Base-by-base conservation (phyloP, 495 filamentous ascomycete genomes). In the Venustampulla echinocandica region DNA sequence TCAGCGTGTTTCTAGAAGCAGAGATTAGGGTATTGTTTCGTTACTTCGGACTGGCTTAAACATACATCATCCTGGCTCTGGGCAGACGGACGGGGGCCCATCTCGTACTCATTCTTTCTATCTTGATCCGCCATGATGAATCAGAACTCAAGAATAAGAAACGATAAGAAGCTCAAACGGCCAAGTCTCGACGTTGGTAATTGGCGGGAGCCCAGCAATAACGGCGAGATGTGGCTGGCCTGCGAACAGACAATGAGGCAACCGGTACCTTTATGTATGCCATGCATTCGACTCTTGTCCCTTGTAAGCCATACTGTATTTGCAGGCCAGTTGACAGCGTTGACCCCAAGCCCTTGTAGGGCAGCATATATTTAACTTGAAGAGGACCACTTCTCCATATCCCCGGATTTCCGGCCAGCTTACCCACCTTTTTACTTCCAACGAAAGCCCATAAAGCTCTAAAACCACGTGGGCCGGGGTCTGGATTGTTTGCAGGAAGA, bases 341-440 rank as follows among this genome's bases (percentile, higher is more conserved):
- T n/a, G n/a, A n/a, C n/a, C n/a, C n/a, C n/a, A n/a, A n/a, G n/a
- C n/a, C n/a, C n/a, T n/a, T n/a, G n/a, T n/a, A n/a, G n/a, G n/a
- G n/a, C n/a, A n/a, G n/a, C n/a, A n/a, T n/a, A n/a, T n/a, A n/a
- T n/a, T n/a, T n/a, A n/a, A n/a, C n/a, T n/a, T n/a, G n/a, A n/a
- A n/a, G n/a, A n/a, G n/a, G n/a, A n/a, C 20, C 38, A 4, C 36
- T 57, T 15, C 28, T 28, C 10, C 13, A 27, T 7, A 15, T 25
- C 54, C 54, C 54, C 50, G 54, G 54, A 57, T 57, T 57, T 36
- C 44, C 54, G 54, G 49, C 42, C 38, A 53, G 54, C 25, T 15
- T 44, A 24, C 43, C 50, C 54, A 37, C 36, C n/a, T 46, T 27
- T 24, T 20, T 10, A 9, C 11, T 22, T 19, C 42, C 17, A 11